phyloP scores from a whole-genome alignment of 2,329 filamentous ascomycete genomes.

The Elsinoe australis region DNA sequence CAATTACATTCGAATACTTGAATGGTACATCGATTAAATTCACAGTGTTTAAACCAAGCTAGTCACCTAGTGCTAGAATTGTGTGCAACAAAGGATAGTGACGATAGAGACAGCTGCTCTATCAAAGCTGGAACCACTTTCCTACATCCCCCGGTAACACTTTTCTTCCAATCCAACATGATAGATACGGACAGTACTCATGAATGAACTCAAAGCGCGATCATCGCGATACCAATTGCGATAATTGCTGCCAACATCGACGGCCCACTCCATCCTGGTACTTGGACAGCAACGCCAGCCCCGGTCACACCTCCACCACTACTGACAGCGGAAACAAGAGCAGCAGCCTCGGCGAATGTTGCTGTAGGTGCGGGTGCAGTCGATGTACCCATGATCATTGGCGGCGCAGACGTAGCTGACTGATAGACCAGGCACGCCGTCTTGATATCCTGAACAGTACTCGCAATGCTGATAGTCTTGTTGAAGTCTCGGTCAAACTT shows the following conservation, averaged over 20 bases:
- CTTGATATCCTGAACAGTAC: neutral
- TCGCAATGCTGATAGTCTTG: neutral
- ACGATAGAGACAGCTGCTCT: no score
- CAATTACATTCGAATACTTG: no score
- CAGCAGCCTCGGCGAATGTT: neutral
- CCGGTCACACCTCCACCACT: neutral
- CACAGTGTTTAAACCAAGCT: no score
- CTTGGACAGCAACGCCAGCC: neutral
- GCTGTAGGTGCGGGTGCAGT: neutral
- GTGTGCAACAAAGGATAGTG: no score
- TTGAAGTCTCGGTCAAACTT: neutral
- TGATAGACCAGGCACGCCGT: conserved; percentile 1
- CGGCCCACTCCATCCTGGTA: neutral
- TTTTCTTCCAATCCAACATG: no score
- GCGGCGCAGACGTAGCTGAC: neutral
- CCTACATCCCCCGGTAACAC: no score
- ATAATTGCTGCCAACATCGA: neutral
- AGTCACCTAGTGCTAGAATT: no score
- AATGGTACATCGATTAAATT: no score
- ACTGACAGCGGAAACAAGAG: neutral
- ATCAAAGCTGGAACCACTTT: no score
- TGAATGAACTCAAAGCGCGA: neutral
- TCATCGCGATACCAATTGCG: neutral
- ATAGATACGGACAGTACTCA: no score
- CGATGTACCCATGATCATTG: neutral